Evolutionary conservation across 2,329 filamentous ascomycete species (phyloP), one percentile per base, ranked within the genome.

Genomic region (Podosphaera aphanis): DNA sequence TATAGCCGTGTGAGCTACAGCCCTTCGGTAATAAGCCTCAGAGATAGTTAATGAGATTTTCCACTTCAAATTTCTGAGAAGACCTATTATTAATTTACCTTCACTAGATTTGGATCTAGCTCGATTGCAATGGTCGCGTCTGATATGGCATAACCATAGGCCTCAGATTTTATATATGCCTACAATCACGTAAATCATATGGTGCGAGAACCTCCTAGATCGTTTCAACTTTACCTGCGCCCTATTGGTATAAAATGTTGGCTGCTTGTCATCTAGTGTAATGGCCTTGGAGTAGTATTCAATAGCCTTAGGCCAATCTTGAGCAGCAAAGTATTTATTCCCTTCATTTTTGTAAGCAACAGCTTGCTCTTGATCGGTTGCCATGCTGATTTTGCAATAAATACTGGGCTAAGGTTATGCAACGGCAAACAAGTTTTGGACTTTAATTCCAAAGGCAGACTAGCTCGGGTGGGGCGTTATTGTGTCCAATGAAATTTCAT

Each of bases 111-210:
- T 15, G 84, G 75, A 58, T 95, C 83, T 48, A 95, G 67, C 60
- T 93, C 84, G 58, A 95, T 77, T 15, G 90, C 90, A 63, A 83
- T 92, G 45, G 81, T 83, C 27, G 88, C 84, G 64, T 98, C 90
- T 45, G 77, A 70, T 55, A 95, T 80, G 20, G 90, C 86, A 65
- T 88, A 93, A 35, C 90, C 90, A 60, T 86, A 95, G 18, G 88
- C 77, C 63, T 98, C 90, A 35, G 88, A 78, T 66, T 94, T 95
- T 63, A 98, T 88, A 61, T 98, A 73, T 52, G 83, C 83, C 84
- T 93, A 57, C 21, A 13, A 25, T 19, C n/a, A 46, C 37, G 59
- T 71, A 49, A 70, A 68, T 67, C 64, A 68, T 62, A 61, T n/a
- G 63, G 62, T 66, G 57, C 58, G 58, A 41, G 40, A 50, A 47